A percentile compares a stretch with the other conserved stretches of the same genome.
Conservation (phyloP, 2,329 filamentous ascomycete species). For the Epichloe brachyelytri region DNA sequence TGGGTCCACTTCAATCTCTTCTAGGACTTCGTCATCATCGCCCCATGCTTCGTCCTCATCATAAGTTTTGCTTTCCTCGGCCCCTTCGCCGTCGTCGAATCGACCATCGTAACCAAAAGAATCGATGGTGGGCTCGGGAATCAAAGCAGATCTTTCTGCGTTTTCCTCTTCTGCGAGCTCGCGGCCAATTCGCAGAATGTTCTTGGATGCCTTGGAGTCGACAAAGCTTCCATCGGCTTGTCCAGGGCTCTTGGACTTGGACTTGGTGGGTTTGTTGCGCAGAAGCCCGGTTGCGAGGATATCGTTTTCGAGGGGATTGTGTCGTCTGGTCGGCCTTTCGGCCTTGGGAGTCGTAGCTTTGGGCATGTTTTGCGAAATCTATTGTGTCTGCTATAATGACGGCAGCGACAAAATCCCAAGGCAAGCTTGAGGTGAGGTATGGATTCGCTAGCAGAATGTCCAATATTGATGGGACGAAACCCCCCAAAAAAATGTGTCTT, state of each 20-base stretch:
- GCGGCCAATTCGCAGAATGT: conserved; percentile 80
- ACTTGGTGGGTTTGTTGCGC: conserved; percentile 63
- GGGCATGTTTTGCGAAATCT: conserved; percentile 48
- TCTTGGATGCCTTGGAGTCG: conserved; percentile 75
- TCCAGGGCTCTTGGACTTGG: conserved; percentile 48
- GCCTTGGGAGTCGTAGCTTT: conserved; percentile 55
- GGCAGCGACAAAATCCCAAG: not conserved
- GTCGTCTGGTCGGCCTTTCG: conserved; percentile 50
- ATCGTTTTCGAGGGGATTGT: conserved; percentile 87
- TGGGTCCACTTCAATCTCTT: conserved; percentile 73
- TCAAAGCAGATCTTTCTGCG: conserved; percentile 19
- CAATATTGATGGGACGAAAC: conserved; percentile 9
- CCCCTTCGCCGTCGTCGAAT: conserved; percentile 44
- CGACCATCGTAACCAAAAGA: conserved; percentile 70
- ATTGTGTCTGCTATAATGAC: not conserved
- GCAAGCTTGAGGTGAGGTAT: not conserved
- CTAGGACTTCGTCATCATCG: conserved; percentile 60
- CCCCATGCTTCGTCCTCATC: conserved; percentile 61
- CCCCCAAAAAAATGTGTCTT: conserved; percentile 24
- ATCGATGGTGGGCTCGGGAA: conserved; percentile 31
- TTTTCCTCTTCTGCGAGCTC: conserved; percentile 74
- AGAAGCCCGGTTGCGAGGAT: conserved; percentile 57
- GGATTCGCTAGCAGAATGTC: not conserved
- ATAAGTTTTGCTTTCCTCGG: conserved; percentile 28
- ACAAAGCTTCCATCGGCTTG: conserved; percentile 60